Evolutionary conservation across 2,329 filamentous ascomycete genomes (phyloP).

Genomic region (Aspergillus vadensis): DNA sequence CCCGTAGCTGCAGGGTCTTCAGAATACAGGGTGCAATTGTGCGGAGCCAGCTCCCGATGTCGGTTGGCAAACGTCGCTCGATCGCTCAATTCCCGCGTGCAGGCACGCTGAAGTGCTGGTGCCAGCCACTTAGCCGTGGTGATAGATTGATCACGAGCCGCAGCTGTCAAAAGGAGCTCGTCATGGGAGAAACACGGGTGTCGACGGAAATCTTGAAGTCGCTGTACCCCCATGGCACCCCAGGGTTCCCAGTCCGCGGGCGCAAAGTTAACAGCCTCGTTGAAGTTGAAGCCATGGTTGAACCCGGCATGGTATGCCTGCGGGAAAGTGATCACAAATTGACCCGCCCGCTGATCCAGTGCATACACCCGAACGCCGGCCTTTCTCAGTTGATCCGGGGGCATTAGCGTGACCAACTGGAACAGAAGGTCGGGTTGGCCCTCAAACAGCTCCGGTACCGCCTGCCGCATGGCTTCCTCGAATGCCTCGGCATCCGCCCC

Average conservation of each 20-base stretch:
- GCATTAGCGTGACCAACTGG: conserved; percentile 93
- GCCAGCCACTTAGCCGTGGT: conserved; percentile 94
- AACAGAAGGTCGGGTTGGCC: conserved; percentile 95
- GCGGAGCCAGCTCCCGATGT: conserved; percentile 59
- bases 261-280: conserved; percentile 97
- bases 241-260: conserved; percentile 93
- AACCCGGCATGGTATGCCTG: conserved; percentile 97
- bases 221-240: conserved; percentile 80
- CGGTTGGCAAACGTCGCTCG: conserved; percentile 69
- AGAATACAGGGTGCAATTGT: conserved; percentile 57
- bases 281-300: conserved; percentile 98
- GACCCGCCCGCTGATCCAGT: conserved; percentile 91
- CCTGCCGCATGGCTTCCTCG: conserved; percentile 90
- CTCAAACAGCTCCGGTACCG: conserved; percentile 94
- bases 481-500: conserved; percentile 93
- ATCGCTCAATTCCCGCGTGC: conserved; percentile 69
- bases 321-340: conserved; percentile 95
- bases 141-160: conserved; percentile 76
- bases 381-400: conserved; percentile 88
- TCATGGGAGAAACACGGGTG: conserved; percentile 98
- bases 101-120: conserved; percentile 79
- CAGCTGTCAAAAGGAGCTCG: conserved; percentile 87
- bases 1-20: conserved; percentile 47
- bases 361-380: conserved; percentile 92
- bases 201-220: conserved; percentile 81